These are phyloP conservation scores for Penicillium taxi DNA, from an alignment of 495 filamentous ascomycete genomes.

Conservation along the genomic window DNA sequence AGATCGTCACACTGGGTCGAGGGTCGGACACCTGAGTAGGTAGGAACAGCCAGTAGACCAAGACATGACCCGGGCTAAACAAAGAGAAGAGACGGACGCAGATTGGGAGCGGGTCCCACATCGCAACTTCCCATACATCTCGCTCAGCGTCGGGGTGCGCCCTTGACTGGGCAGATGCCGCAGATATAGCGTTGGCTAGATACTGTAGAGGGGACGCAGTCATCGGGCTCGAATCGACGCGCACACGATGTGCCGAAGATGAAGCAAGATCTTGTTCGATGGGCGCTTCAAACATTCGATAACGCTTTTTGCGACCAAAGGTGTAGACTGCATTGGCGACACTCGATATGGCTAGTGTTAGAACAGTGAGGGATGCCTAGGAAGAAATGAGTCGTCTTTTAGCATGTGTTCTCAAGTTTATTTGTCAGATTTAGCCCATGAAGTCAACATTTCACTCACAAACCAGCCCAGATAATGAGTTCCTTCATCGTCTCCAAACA, in stretches of 20 bases:
- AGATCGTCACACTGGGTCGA: constrained; percentile 73
- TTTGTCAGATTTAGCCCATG: neutral
- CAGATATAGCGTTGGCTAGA: constrained; percentile 56
- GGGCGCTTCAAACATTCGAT: constrained; percentile 83
- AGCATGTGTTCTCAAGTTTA: constrained; percentile 1
- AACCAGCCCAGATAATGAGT: constrained; percentile 65
- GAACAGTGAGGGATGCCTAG: constrained; percentile 61
- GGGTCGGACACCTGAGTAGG: constrained; percentile 68
- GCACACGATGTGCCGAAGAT: constrained; percentile 81
- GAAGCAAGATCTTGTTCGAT: constrained; percentile 69
- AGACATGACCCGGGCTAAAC: constrained; percentile 85
- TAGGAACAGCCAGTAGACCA: constrained; percentile 81
- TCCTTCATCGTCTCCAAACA: constrained; percentile 66
- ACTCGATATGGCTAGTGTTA: constrained; percentile 57
- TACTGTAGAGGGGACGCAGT: constrained; percentile 72
- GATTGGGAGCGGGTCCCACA: constrained; percentile 89
- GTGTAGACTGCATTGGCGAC: constrained; percentile 72
- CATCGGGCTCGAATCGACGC: constrained; percentile 78
- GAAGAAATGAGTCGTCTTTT: neutral
- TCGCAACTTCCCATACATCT: constrained; percentile 90
- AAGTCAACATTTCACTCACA: constrained; percentile 51
- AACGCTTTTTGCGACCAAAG: constrained; percentile 72
- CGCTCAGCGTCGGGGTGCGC: constrained; percentile 75
- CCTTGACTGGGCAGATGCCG: constrained; percentile 57
- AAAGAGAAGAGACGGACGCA: constrained; percentile 77